These are phyloP conservation scores for Elaphomyces granulatus DNA, from an alignment of 495 filamentous ascomycete genomes.

Conservation along the genomic window DNA sequence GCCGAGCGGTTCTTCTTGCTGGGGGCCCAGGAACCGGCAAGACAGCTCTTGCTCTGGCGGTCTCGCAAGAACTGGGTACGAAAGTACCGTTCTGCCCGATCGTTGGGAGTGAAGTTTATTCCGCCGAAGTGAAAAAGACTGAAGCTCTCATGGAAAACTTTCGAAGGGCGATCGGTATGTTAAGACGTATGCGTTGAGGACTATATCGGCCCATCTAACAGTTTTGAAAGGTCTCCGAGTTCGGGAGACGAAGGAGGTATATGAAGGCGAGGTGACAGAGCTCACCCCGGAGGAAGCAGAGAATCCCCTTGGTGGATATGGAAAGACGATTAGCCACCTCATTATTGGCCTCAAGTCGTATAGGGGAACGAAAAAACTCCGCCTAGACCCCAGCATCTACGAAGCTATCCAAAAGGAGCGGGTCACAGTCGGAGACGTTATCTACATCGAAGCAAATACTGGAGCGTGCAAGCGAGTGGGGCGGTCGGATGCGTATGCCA, in stretches of 20 bases:
- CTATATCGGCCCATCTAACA: slow-evolving; percentile 10
- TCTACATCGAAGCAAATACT: slow-evolving; percentile 98
- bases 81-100: slow-evolving; percentile 97
- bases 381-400: slow-evolving; percentile 93
- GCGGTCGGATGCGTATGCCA: slow-evolving; percentile 87
- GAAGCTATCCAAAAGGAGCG: slow-evolving; percentile 97
- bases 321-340: slow-evolving; percentile 82
- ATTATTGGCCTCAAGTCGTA: slow-evolving; percentile 82
- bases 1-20: slow-evolving; percentile 80
- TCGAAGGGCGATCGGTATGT: slow-evolving; percentile 73
- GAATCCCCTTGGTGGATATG: slow-evolving; percentile 91
- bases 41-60: slow-evolving; percentile 85
- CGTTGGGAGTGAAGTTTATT: slow-evolving; percentile 93
- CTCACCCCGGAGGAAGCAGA: slow-evolving; percentile 94
- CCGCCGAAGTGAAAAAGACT: slow-evolving; percentile 96
- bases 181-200: slow-evolving; percentile 1
- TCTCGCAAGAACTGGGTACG: slow-evolving; percentile 88
- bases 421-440: slow-evolving; percentile 88
- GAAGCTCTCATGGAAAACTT: slow-evolving; percentile 99
- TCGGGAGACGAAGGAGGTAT: slow-evolving; percentile 95
- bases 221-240: slow-evolving; percentile 53
- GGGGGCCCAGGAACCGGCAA: slow-evolving; percentile 93
- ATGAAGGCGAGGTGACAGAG: slow-evolving; percentile 93
- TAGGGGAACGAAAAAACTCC: slow-evolving; percentile 90
- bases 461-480: slow-evolving; percentile 94